Base-by-base conservation (phyloP, 345 rosid genomes). In the Brassica cretica region DNA sequence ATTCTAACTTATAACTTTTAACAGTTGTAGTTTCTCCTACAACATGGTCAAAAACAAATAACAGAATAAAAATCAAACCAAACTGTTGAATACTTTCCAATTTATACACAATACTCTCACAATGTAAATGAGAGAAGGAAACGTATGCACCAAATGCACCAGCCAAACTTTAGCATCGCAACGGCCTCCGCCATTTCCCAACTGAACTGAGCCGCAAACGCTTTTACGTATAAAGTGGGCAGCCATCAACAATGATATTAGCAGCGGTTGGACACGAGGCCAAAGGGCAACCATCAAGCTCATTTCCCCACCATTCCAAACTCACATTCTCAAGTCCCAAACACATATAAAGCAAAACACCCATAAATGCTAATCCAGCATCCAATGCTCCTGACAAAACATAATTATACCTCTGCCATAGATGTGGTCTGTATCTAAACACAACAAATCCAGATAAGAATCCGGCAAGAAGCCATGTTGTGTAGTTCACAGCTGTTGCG, bases 331-430 rank as follows among this genome's bases (percentile, higher is more conserved):
- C 89, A 71, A 93, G 70, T 16, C 97, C 99, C 90, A 95, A 81
- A 76, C 97, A 90, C 59, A 95, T 62, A 75, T 93, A 95, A 10
- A 95, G 64, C 14, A 95, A 75, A 78, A 95, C 98, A 5, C 94
- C 99, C 99, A 95, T 93, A 78, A 91, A 95, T 7, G 99, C 99
- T 64, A 95, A 85, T 10, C 99, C 98, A 27, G 98, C 98, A 81
- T 95, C 98, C 39, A 95, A 72, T 35, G 97, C 77, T n/a, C 99
- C 99, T 0, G 99, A 95, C 30, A 95, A 85, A 11, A 93, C 94
- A 77, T 95, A 95, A 53, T 95, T 95, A 84, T 93, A 91, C 62
- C 93, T 76, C 75, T 83, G 88, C 99, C 99, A 95, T 73, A 90
- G 66, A 15, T 87, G 89, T 2, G 98, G 97, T 63, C 83, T 78